phyloP scores from a whole-genome alignment of 1,139 yeast species.

The Geotrichum fermentans region DNA sequence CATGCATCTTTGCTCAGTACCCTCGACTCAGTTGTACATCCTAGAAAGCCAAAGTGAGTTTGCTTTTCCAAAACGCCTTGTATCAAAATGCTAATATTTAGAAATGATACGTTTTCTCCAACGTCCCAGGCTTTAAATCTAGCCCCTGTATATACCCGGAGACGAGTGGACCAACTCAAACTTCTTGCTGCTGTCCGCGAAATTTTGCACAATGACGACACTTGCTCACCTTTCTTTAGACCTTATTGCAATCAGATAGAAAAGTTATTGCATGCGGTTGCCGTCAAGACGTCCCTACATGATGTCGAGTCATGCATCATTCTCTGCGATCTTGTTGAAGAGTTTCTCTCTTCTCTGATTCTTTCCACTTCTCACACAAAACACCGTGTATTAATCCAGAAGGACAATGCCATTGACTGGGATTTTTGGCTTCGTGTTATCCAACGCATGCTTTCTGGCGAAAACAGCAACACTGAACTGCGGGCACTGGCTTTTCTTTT shows the following conservation, averaged over 20 bases:
- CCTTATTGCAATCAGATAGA: constrained; percentile 37
- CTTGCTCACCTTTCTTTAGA: constrained; percentile 33
- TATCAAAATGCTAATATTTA: constrained; percentile 14
- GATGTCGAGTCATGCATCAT: constrained; percentile 46
- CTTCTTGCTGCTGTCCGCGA: constrained; percentile 36
- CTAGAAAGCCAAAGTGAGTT: constrained; percentile 20
- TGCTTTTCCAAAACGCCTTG: constrained; percentile 13
- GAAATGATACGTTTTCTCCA: constrained; percentile 9
- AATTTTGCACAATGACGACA: constrained; percentile 36
- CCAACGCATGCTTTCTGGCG: constrained; percentile 55
- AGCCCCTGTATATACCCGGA: constrained; percentile 25
- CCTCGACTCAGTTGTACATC: constrained; percentile 33
- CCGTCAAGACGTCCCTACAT: constrained; percentile 36
- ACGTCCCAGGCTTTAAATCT: constrained; percentile 11
- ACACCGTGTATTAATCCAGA: constrained; percentile 28
- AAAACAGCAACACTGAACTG: constrained; percentile 58
- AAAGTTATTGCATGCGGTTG: constrained; percentile 37
- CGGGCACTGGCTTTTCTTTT: constrained; percentile 63
- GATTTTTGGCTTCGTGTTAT: constrained; percentile 66
- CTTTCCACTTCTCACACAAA: constrained; percentile 28
- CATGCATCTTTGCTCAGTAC: constrained; percentile 36
- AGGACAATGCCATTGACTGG: constrained; percentile 52
- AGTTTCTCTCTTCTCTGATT: constrained; percentile 35
- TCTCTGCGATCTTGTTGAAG: constrained; percentile 46
- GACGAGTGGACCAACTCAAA: constrained; percentile 37